A percentile compares a stretch with the other conserved stretches of the same genome.
phyloP scores from a whole-genome alignment of 371 early-diverging fungal species.

The Dichotomocladium elegans region DNA sequence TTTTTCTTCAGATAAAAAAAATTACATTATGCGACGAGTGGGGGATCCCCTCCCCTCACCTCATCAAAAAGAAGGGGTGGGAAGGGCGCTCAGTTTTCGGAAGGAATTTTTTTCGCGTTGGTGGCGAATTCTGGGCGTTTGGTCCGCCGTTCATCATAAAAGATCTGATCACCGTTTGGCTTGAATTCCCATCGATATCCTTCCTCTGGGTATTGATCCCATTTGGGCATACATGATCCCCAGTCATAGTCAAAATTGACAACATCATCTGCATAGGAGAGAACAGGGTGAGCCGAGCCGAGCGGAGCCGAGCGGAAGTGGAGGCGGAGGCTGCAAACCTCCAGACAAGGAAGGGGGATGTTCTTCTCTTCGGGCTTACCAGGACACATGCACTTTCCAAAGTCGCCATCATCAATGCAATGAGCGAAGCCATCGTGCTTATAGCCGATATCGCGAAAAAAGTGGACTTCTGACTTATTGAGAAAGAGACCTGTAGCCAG shows the following conservation, averaged over 20 bases:
- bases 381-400: conserved; percentile 43
- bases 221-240: conserved; percentile 29
- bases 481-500: conserved; percentile 82
- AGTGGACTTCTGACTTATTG: conserved; percentile 75
- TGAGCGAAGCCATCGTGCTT: conserved; percentile 44
- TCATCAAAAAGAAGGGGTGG: too few species aligned
- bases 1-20: too few species aligned
- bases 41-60: too few species aligned
- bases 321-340: too few species aligned
- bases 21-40: too few species aligned
- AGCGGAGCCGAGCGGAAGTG: too few species aligned
- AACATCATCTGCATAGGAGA: conserved; percentile 19
- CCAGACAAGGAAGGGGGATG: neutral
- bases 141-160: conserved; percentile 4
- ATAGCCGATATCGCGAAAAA: conserved; percentile 87
- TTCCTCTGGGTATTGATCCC: conserved; percentile 2
- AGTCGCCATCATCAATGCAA: conserved; percentile 31
- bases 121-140: conserved; percentile 4
- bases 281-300: too few species aligned
- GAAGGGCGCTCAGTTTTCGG: too few species aligned
- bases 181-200: conserved; percentile 24
- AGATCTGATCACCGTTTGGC: conserved; percentile 21
- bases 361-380: conserved; percentile 11
- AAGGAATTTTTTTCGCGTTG: too few species aligned
- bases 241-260: conserved; percentile 28